These are phyloP conservation scores for Hebeloma cylindrosporum DNA, from an alignment of 768 basidiomycete genomes.

Conservation along the genomic window DNA sequence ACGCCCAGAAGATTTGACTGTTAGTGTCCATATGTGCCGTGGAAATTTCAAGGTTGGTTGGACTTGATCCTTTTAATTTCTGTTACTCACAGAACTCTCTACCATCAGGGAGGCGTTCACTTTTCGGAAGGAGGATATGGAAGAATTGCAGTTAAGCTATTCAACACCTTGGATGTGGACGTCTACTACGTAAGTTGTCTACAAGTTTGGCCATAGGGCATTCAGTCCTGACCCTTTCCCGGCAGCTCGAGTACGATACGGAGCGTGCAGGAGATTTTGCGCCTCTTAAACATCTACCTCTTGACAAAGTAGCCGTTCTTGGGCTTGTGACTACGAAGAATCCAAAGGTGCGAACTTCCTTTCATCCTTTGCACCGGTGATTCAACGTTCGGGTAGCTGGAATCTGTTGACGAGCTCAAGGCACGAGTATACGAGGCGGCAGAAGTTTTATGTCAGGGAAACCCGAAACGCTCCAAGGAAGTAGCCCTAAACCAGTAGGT, in stretches of 20 bases:
- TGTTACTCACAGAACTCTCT: conserved; percentile 31
- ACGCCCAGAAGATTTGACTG: conserved; percentile 52
- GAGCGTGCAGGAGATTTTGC: conserved; percentile 59
- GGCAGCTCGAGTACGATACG: conserved; percentile 65
- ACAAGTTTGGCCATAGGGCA: neutral
- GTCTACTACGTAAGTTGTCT: conserved; percentile 44
- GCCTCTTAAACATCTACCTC: conserved; percentile 54
- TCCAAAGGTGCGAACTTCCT: conserved; percentile 32
- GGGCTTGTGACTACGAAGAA: conserved; percentile 52
- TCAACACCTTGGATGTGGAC: conserved; percentile 60
- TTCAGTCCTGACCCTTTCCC: conserved; percentile 9
- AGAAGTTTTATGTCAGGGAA: conserved; percentile 44
- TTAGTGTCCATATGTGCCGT: conserved; percentile 63
- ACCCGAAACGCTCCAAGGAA: conserved; percentile 43
- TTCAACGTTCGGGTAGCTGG: conserved; percentile 36
- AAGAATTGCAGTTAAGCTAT: conserved; percentile 53
- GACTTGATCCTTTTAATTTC: neutral
- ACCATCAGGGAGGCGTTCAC: conserved; percentile 40
- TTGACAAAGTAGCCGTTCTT: conserved; percentile 45
- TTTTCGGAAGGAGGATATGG: conserved; percentile 64
- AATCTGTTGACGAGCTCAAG: conserved; percentile 48
- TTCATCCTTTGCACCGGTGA: neutral
- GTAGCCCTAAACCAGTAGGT: conserved; percentile 53
- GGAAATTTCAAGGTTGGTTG: conserved; percentile 48
- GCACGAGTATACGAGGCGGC: conserved; percentile 55